Conservation (phyloP, 1,284 basidiomycete species). For the Cerioporus squamosus region DNA sequence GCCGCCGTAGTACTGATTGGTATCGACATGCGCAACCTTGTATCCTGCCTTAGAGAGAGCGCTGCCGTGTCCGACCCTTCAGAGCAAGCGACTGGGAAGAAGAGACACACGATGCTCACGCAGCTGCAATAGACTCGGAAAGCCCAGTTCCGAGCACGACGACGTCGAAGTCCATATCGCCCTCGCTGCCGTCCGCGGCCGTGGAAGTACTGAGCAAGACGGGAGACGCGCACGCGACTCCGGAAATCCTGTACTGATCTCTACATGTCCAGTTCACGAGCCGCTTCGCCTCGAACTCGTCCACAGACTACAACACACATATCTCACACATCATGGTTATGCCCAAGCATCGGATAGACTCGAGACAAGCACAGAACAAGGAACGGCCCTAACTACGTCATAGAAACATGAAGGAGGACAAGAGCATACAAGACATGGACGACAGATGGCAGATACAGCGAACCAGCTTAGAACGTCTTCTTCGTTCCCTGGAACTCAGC, state of each 20-base stretch:
- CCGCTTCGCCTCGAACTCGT: no score
- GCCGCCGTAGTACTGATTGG: slow-evolving; percentile 85
- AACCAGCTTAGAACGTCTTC: slow-evolving; percentile 60
- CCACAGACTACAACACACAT: no score
- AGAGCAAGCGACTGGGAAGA: slow-evolving; percentile 22
- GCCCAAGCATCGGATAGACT: not conserved
- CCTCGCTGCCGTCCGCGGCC: slow-evolving; percentile 4
- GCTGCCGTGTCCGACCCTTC: slow-evolving; percentile 44
- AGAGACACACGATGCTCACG: slow-evolving; percentile 58
- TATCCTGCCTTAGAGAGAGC: slow-evolving; percentile 88
- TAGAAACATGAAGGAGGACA: slow-evolving; percentile 12
- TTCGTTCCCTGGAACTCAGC: slow-evolving; percentile 80
- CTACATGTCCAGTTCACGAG: no score
- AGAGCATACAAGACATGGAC: slow-evolving; percentile 16
- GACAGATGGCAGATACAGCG: not conserved
- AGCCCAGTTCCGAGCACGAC: slow-evolving; percentile 89
- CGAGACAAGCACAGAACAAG: not conserved
- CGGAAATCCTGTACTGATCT: not conserved
- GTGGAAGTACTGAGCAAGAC: not conserved
- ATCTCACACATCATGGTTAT: no score
- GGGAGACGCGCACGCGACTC: not conserved
- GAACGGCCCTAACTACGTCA: slow-evolving; percentile 15
- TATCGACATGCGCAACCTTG: slow-evolving; percentile 87
- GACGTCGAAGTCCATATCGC: slow-evolving; percentile 67
- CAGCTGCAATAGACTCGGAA: slow-evolving; percentile 85